Percentiles rank a stretch among this genome's conserved stretches.
Conservation (phyloP, 2,329 filamentous ascomycete genomes). For the Huntiella decipiens region DNA sequence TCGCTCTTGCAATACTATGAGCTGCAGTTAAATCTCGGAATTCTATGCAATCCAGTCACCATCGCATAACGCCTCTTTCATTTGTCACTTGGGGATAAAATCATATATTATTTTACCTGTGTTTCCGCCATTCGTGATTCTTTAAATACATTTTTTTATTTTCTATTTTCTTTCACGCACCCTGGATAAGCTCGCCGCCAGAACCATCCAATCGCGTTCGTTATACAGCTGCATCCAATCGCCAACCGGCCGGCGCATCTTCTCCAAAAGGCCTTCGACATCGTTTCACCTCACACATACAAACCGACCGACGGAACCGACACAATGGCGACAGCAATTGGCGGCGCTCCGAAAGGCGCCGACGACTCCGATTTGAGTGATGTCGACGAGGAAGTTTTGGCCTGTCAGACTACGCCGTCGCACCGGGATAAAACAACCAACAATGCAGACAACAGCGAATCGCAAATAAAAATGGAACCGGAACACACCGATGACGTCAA, state of each 20-base stretch:
- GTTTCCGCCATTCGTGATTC: too few relatives aligned
- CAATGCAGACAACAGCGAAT: neutral
- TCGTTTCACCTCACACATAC: neutral
- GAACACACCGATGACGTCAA: neutral
- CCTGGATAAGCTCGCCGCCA: too few relatives aligned
- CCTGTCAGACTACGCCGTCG: slow-evolving; percentile 15
- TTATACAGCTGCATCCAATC: too few relatives aligned
- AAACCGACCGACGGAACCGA: neutral
- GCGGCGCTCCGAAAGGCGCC: neutral
- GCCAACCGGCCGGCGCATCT: neutral
- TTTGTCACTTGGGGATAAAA: too few relatives aligned
- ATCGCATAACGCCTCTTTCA: too few relatives aligned
- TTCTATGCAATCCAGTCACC: too few relatives aligned
- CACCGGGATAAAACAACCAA: neutral
- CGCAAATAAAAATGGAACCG: neutral
- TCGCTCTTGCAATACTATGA: too few relatives aligned
- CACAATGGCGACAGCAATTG: neutral
- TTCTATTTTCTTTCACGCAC: too few relatives aligned
- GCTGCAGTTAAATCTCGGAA: too few relatives aligned
- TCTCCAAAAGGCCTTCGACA: neutral
- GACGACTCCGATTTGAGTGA: slow-evolving; percentile 48
- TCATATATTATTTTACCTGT: too few relatives aligned
- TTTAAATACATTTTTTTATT: too few relatives aligned
- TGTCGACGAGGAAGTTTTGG: slow-evolving; percentile 34
- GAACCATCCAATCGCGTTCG: too few relatives aligned